Conservation (phyloP, 2,329 filamentous ascomycete genomes). For the Xylaria sp. region DNA sequence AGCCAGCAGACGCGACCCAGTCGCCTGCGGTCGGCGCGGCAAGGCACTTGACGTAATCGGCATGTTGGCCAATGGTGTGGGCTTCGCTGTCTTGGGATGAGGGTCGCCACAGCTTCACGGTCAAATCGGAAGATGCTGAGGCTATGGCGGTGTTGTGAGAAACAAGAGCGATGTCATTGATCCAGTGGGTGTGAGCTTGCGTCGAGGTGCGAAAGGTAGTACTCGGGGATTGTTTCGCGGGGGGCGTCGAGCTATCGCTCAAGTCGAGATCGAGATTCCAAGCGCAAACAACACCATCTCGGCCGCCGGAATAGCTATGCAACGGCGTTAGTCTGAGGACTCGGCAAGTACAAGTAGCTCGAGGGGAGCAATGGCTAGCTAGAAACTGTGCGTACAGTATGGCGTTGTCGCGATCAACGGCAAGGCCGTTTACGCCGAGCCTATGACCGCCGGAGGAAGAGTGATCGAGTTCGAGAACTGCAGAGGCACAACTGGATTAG, state of each 20-base stretch:
- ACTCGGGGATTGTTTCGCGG: conserved; percentile 56
- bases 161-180: conserved; percentile 89
- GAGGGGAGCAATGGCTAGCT: conserved; percentile 15
- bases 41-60: conserved; percentile 95
- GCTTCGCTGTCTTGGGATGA: conserved; percentile 72
- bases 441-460: conserved; percentile 81
- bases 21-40: conserved; percentile 76
- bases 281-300: conserved; percentile 94
- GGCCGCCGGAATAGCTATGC: conserved; percentile 88
- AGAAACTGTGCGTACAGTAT: conserved; percentile 76
- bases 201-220: conserved; percentile 71
- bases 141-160: conserved; percentile 83
- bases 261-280: conserved; percentile 88
- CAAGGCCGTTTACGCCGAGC: conserved; percentile 93
- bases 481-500: conserved; percentile 31
- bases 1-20: conserved; percentile 93
- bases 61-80: conserved; percentile 89
- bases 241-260: conserved; percentile 45
- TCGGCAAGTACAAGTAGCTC: neutral
- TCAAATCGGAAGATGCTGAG: conserved; percentile 92
- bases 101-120: conserved; percentile 92
- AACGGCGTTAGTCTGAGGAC: conserved; percentile 34
- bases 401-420: conserved; percentile 82
- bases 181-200: conserved; percentile 91
- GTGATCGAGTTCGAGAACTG: conserved; percentile 70